Evolutionary conservation across 2,329 filamentous ascomycete genomes (phyloP).

Genomic region (Hypoxylon sp.): DNA sequence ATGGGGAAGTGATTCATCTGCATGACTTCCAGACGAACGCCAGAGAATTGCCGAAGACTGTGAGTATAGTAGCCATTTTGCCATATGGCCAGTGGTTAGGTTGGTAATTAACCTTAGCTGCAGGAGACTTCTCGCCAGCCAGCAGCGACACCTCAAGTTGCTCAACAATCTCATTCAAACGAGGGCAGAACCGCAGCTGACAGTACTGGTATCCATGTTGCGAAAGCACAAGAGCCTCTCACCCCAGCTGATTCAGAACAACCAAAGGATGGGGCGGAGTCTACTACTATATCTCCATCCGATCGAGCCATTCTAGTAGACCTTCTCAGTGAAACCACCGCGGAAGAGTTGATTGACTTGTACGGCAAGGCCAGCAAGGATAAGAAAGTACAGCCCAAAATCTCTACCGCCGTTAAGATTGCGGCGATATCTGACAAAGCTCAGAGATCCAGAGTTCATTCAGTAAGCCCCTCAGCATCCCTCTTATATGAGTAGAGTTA

Average conservation of each 20-base stretch:
- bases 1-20: conserved; percentile 82
- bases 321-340: conserved; percentile 44
- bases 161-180: conserved; percentile 11
- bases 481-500: conserved; percentile 24
- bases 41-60: conserved; percentile 46
- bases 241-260: conserved; percentile 14
- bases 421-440: conserved; percentile 49
- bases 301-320: conserved; percentile 44
- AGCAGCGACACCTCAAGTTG: conserved; percentile 9
- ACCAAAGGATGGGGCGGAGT: conserved; percentile 15
- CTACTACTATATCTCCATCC: conserved; percentile 35
- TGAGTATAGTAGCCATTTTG: conserved; percentile 25
- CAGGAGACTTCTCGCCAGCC: conserved; percentile 28
- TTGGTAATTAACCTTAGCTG: conserved; percentile 5
- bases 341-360: conserved; percentile 47
- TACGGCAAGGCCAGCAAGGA: conserved; percentile 44
- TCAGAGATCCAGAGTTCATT: conserved; percentile 59
- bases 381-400: conserved; percentile 40
- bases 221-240: conserved; percentile 4
- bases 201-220: too few relatives aligned
- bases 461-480: conserved; percentile 50
- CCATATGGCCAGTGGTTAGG: neutral
- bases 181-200: too few relatives aligned
- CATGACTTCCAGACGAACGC: conserved; percentile 59
- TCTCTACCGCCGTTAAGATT: conserved; percentile 45